A percentile compares a stretch with the other conserved stretches of the same genome.
These are phyloP conservation scores for Friedmanniomyces simplex DNA, from an alignment of 495 filamentous ascomycete genomes.

Conservation along the genomic window DNA sequence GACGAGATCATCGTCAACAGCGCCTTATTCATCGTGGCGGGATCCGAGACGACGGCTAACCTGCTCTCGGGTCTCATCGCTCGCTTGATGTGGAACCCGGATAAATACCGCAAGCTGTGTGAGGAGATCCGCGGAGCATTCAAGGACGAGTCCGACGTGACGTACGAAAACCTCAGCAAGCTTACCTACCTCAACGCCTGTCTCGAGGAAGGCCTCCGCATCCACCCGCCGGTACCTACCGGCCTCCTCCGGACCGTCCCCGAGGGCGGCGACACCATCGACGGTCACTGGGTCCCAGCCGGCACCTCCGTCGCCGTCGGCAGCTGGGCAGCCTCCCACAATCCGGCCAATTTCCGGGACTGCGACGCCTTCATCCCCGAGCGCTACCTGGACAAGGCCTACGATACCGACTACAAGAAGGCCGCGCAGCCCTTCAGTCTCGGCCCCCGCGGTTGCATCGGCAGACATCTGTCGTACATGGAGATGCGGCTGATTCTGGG, in stretches of 20 bases:
- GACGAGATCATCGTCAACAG: slow-evolving; percentile 28
- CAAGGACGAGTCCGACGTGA: slow-evolving; percentile 20
- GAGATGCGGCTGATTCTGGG: slow-evolving; percentile 27
- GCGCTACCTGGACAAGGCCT: slow-evolving; percentile 22
- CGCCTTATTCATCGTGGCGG: slow-evolving; percentile 31
- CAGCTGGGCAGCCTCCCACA: slow-evolving; percentile 14
- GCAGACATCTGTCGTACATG: slow-evolving; percentile 23
- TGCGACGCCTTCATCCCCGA: slow-evolving; percentile 28
- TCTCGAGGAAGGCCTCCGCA: slow-evolving; percentile 43
- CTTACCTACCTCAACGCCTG: slow-evolving; percentile 37
- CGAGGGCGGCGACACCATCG: slow-evolving; percentile 33
- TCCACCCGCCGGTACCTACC: slow-evolving; percentile 42
- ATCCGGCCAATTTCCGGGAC: slow-evolving; percentile 22
- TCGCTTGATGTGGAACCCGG: slow-evolving; percentile 21
- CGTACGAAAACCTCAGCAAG: slow-evolving; percentile 28
- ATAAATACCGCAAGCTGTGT: slow-evolving; percentile 5
- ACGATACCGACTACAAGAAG: slow-evolving; percentile 22
- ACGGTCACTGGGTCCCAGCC: slow-evolving; percentile 31
- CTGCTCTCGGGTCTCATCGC: slow-evolving; percentile 23
- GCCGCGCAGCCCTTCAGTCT: slow-evolving; percentile 25
- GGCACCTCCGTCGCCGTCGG: slow-evolving; percentile 18
- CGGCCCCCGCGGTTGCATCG: slow-evolving; percentile 28
- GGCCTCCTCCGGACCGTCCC: slow-evolving; percentile 39
- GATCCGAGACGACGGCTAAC: slow-evolving; percentile 28
- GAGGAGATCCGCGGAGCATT: slow-evolving; percentile 22